Evolutionary conservation across 306 rosid species (phyloP).

Genomic region (Cyclanthera cordifolia): DNA sequence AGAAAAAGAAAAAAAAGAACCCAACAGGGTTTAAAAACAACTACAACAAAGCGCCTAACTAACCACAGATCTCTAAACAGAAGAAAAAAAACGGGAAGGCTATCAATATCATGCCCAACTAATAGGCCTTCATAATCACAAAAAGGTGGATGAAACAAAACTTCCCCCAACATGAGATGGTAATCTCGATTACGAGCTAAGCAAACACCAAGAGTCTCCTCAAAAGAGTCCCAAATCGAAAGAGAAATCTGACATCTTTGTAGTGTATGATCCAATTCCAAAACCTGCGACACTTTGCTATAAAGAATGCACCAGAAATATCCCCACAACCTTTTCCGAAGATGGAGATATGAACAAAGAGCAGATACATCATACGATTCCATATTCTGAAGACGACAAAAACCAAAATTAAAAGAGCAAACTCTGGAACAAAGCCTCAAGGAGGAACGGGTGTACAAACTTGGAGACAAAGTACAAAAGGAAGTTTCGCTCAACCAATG

Average conservation of each 20-base stretch:
- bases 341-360: neutral
- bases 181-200: neutral
- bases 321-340: too few relatives aligned
- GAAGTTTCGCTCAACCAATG: neutral
- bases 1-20: neutral
- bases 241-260: neutral
- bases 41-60: neutral
- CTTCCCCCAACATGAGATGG: neutral
- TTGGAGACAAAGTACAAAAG: neutral
- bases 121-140: neutral
- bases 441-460: neutral
- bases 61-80: neutral
- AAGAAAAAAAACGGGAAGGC: neutral
- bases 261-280: neutral
- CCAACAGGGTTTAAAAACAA: neutral
- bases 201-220: neutral
- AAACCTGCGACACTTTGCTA: neutral
- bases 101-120: neutral
- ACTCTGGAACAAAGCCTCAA: neutral
- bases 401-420: neutral
- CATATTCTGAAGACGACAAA: neutral
- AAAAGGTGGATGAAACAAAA: slow-evolving; percentile 1
- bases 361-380: neutral
- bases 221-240: neutral
- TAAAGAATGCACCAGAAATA: neutral